Evolutionary conservation across 2,329 filamentous ascomycete species (phyloP).

Genomic region (Penicillium corylophilum): DNA sequence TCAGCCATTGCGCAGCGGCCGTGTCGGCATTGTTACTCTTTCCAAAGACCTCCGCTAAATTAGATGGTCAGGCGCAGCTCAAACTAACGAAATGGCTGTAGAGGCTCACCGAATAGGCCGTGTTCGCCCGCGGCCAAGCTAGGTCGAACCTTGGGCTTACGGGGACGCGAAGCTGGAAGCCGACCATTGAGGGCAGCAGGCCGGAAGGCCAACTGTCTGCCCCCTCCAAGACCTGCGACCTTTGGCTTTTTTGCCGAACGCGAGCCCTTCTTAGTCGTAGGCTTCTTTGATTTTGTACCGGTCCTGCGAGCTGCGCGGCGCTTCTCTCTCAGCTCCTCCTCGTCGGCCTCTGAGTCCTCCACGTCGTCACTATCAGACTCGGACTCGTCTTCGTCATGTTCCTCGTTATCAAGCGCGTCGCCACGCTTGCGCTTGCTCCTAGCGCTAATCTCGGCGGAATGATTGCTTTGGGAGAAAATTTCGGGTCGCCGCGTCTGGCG

Average conservation of each 20-base stretch:
- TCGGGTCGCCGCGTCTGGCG: conserved; percentile 45
- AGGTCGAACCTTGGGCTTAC: conserved; percentile 53
- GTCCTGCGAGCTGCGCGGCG: conserved; percentile 37
- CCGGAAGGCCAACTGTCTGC: conserved; percentile 55
- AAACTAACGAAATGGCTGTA: not conserved
- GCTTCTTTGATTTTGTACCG: conserved; percentile 35
- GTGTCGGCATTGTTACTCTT: conserved; percentile 55
- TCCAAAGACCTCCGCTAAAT: conserved; percentile 59
- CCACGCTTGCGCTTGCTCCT: conserved; percentile 53
- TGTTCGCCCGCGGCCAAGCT: conserved; percentile 53
- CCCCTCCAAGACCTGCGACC: conserved; percentile 50
- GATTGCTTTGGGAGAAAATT: conserved; percentile 40
- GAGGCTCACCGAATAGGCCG: conserved; percentile 56
- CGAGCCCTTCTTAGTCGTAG: conserved; percentile 41
- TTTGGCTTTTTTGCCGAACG: conserved; percentile 56
- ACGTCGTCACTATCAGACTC: conserved; percentile 42
- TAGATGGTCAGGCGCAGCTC: conserved; percentile 24
- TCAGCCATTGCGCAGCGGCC: conserved; percentile 58
- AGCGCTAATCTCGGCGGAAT: conserved; percentile 28
- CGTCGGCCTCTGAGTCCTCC: conserved; percentile 42
- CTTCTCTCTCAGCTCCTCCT: conserved; percentile 51
- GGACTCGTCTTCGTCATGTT: conserved; percentile 36
- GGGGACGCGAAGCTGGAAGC: conserved; percentile 46
- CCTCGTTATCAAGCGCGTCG: conserved; percentile 37
- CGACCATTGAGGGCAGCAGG: conserved; percentile 49